phyloP scores from a whole-genome alignment of 2,329 filamentous ascomycete genomes.

The Curvularia sp. region DNA sequence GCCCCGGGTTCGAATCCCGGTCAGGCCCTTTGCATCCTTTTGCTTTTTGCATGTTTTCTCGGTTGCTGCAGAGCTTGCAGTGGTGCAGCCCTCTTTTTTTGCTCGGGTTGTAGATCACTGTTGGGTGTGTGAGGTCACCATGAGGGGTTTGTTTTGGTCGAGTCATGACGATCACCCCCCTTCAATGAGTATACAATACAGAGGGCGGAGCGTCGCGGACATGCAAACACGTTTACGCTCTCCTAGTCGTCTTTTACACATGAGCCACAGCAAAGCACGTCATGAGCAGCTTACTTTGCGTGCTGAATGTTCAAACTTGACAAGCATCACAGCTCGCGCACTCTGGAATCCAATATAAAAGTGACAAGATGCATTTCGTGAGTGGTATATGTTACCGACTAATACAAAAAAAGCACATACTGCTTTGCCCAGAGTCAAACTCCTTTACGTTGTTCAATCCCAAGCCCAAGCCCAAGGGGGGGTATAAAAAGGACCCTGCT shows the following conservation, averaged over 20 bases:
- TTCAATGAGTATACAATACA: too few species aligned
- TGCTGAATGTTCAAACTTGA: background rate
- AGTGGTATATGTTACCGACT: conserved; percentile 10
- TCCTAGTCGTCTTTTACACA: background rate
- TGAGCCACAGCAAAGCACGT: background rate
- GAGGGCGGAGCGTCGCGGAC: background rate
- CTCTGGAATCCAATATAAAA: background rate
- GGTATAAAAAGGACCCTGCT: conserved; percentile 21
- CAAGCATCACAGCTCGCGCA: background rate
- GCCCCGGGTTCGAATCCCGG: conserved; percentile 51
- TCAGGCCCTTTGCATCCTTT: conserved; percentile 32
- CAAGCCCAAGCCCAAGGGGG: conserved; percentile 13
- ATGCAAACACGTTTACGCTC: background rate
- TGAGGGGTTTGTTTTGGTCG: too few species aligned
- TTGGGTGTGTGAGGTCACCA: too few species aligned
- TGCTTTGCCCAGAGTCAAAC: conserved; percentile 8
- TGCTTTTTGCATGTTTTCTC: background rate
- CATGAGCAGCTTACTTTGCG: background rate
- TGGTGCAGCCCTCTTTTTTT: background rate
- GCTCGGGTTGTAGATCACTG: background rate
- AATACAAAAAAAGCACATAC: conserved; percentile 9
- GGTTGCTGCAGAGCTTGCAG: too few species aligned
- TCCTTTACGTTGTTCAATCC: conserved; percentile 15
- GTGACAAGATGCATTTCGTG: conserved; percentile 2
- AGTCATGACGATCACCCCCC: background rate